Evolutionary conservation across 257 asterid genomes (phyloP), one percentile per base, ranked within the genome.

Genomic region (Nicotiana noctiflora): DNA sequence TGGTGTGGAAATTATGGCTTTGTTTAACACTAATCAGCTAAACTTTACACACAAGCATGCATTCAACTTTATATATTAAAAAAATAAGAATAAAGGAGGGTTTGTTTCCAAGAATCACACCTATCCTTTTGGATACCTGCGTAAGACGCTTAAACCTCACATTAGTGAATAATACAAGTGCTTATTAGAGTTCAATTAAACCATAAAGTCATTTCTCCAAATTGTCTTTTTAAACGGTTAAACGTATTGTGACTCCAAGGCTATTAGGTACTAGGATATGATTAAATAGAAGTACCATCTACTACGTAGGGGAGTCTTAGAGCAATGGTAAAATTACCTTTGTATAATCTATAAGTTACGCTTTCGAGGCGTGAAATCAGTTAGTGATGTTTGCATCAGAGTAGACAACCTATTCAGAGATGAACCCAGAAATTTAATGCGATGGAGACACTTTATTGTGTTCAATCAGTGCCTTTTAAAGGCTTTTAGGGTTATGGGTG

Each of bases 1-100:
- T 77, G 80, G 77, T 76, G 83, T 86, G 86, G 82, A 78, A 78
- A 72, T 81, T 85, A 74, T 80, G 51, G 81, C 74, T 68, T 76
- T 81, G 37, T 46, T 68, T 81, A 59, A 67, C 82, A 61, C 79
- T 79, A 77, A 80, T 83, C 62, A 53, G 23, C 49, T 46, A 85
- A 77, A 84, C 91, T 88, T 91, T 87, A 85, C 88, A 88, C 87
- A 81, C 40, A 89, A 87, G 90, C 59, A 72, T 72, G 77, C 90
- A 86, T 88, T 83, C 87, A 81, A 86, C 91, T 86, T 90, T 82
- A 40, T 25, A 55, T 66, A 44, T 37, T 40, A 19, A 11, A 11
- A 10, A 19, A 40, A 19, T 68, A 2, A 40, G 60, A 44, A 46
- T 77, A 87, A 81, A 74, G 55, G 31, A 80, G 40, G 40, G 79